Percentiles rank a stretch among this genome's conserved stretches.
phyloP scores from a whole-genome alignment of 306 rosid genomes.

The Fragaria nilgerrensis region DNA sequence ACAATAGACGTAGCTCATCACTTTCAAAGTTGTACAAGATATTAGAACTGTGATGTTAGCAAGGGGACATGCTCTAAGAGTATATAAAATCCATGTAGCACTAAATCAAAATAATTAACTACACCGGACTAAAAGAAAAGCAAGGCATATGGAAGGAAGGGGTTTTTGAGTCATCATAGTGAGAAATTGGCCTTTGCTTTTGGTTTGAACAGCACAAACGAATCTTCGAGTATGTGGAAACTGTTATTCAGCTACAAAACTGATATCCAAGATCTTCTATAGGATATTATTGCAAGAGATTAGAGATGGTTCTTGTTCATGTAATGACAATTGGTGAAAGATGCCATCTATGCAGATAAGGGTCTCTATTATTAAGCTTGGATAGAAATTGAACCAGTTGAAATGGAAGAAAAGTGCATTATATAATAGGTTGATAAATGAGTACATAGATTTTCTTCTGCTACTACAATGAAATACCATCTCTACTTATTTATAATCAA shows the following conservation, averaged over 20 bases:
- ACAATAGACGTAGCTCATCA: no score
- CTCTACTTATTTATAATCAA: conserved; percentile 23
- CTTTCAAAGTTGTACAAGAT: no score
- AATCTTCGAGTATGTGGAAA: conserved; percentile 86
- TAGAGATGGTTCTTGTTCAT: conserved; percentile 73
- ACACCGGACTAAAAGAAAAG: no score
- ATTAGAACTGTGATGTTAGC: no score
- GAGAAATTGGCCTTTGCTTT: conserved; percentile 85
- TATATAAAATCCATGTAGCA: no score
- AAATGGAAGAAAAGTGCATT: conserved; percentile 13
- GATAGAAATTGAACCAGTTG: background rate
- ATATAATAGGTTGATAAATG: background rate
- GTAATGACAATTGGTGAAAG: conserved; percentile 65
- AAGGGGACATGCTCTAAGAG: no score
- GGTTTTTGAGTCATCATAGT: conserved; percentile 59
- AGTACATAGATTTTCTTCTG: conserved; percentile 8
- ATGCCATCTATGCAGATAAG: background rate
- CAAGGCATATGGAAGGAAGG: no score
- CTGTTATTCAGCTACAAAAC: conserved; percentile 80
- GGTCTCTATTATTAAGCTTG: background rate
- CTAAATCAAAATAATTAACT: no score
- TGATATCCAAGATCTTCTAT: conserved; percentile 68
- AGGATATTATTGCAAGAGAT: conserved; percentile 83
- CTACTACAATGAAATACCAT: conserved; percentile 18
- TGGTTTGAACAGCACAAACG: conserved; percentile 81